Evolutionary conservation across 306 rosid species (phyloP).

Genomic region (Mucuna pruriens): DNA sequence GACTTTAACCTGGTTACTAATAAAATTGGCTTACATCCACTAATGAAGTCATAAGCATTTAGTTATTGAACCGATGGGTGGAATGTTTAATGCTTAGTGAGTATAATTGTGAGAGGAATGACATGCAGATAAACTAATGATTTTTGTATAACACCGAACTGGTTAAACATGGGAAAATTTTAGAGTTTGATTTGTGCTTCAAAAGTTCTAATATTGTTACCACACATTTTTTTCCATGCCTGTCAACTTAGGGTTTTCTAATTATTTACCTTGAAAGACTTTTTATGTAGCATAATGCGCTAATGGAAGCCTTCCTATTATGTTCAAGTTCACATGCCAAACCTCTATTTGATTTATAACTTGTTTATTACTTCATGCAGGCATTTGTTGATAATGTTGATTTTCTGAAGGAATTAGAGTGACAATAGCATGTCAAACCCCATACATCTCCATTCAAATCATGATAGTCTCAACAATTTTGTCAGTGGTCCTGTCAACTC

Average conservation of each 20-base stretch:
- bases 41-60: neutral
- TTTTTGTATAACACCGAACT: conserved; percentile 17
- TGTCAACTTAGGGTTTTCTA: neutral
- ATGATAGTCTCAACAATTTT: conserved; percentile 34
- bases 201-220: neutral
- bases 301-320: neutral
- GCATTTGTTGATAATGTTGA: conserved; percentile 70
- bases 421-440: conserved; percentile 39
- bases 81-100: neutral
- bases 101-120: conserved; percentile 2
- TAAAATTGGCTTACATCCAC: neutral
- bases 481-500: conserved; percentile 25
- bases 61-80: neutral
- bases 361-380: conserved; percentile 45
- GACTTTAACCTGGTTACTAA: neutral
- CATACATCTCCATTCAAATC: conserved; percentile 35
- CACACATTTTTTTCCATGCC: neutral
- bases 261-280: neutral
- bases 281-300: neutral
- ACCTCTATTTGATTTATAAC: neutral
- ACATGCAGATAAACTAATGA: neutral
- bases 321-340: neutral
- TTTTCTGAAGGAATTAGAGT: conserved; percentile 72
- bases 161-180: neutral
- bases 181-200: neutral